Evolutionary conservation across 345 rosid species (phyloP).

Genomic region (Eucalyptus tenuipes): DNA sequence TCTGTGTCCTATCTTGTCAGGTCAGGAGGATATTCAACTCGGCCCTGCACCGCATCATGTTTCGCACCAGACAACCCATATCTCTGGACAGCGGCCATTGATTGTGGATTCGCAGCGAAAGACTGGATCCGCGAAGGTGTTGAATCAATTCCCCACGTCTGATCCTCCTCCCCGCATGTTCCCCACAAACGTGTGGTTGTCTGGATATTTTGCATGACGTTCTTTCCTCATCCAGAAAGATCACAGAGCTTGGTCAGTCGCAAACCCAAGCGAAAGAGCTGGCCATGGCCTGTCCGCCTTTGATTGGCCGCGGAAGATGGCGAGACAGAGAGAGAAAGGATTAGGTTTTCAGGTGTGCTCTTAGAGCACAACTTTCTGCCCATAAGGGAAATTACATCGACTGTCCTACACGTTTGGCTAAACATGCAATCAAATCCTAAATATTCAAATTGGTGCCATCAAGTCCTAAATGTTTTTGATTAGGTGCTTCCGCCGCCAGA

Average conservation of each 20-base stretch:
- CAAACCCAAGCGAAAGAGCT: neutral
- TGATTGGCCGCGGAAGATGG: neutral
- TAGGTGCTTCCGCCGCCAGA: neutral
- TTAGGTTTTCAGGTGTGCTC: neutral
- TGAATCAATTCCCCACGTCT: neutral
- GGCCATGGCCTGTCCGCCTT: neutral
- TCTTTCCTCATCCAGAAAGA: neutral
- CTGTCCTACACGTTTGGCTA: neutral
- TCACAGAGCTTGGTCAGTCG: neutral
- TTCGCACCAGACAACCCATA: neutral
- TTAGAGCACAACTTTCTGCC: neutral
- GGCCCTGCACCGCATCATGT: neutral
- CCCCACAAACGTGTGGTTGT: neutral
- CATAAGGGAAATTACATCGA: neutral
- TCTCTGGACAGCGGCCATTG: neutral
- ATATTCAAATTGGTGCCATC: neutral
- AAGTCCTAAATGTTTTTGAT: neutral
- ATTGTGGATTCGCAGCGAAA: neutral
- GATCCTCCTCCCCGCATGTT: neutral
- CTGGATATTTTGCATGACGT: neutral
- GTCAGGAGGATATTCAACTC: neutral
- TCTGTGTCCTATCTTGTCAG: neutral
- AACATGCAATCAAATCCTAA: neutral
- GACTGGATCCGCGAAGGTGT: neutral
- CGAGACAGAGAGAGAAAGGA: neutral